phyloP scores from a whole-genome alignment of 2,329 filamentous ascomycete species.

The Diaporthe velutina region DNA sequence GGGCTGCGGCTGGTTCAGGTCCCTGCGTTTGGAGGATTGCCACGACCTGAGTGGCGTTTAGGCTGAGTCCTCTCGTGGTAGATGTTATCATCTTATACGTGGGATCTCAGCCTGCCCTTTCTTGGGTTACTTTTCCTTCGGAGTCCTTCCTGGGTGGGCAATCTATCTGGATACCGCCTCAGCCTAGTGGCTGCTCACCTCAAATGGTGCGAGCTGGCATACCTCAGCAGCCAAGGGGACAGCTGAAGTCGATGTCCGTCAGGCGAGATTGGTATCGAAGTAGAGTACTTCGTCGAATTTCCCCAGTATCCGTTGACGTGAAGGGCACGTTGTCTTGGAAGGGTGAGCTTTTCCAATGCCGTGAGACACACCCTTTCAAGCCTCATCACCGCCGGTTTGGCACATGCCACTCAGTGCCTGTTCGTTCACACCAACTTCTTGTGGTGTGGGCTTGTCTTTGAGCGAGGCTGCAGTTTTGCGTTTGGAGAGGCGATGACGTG shows the following conservation, averaged over 20 bases:
- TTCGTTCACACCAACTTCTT: not conserved
- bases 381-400: conserved; percentile 11
- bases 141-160: not conserved
- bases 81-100: not conserved
- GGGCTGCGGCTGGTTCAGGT: not conserved
- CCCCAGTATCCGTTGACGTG: conserved; percentile 5
- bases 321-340: conserved; percentile 23
- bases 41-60: not conserved
- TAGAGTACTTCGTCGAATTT: not conserved
- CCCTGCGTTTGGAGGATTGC: conserved; percentile 1
- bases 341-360: not conserved
- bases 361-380: conserved; percentile 12
- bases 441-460: not conserved
- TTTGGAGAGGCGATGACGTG: conserved; percentile 8
- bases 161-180: not conserved
- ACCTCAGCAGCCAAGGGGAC: not conserved
- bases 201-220: not conserved
- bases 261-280: not conserved
- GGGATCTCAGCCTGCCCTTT: not conserved
- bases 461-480: not conserved
- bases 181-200: conserved; percentile 6
- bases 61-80: not conserved
- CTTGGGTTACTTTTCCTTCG: not conserved
- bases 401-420: not conserved
- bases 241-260: not conserved